Base-by-base conservation (phyloP, 108 stramenopile genomes). In the Pseudonitzschia multistriata region DNA sequence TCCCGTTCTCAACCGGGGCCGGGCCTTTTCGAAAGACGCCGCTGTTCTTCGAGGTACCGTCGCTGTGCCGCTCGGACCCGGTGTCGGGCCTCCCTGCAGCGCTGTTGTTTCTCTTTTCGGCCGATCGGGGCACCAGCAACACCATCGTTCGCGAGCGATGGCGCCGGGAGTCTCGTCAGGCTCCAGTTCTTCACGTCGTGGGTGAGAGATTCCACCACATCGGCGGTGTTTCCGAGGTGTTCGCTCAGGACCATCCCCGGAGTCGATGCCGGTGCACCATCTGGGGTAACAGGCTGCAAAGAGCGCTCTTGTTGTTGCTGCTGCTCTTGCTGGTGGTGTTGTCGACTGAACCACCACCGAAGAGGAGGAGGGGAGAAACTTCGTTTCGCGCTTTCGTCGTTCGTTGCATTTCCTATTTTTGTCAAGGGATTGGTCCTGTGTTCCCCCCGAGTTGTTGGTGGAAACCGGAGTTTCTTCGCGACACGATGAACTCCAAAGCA, bases 171-270 rank as follows among this genome's bases (percentile, higher is more conserved):
- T 59, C 57, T 11, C 13, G 57, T 59, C 0, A 59, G 57, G 34
- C 57, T 59, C 57, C 57, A 59, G 29, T 59, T 59, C 34, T 35
- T 35, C 27, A 59, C 33, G 34, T 59, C 57, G 29, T 59, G 57
- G 0, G 57, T 59, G 13, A 59, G 34, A 0, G 57, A 59, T 30
- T 59, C 57, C n/a, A 59, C 57, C 0, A 59, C 34, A 30, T 59
- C 57, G 33, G 57, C 33, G 1, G 57, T 59, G 7, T 19, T 59
- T 59, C 57, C 57, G 57, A 59, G 57, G n/a, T 59, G 57, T 59
- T 59, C 57, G 29, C 31, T 59, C 3, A 59, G 34, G 11, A 59
- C 31, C 57, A 59, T 59, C n/a, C 31, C 19, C n/a, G 33, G n/a
- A 59, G 19, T n/a, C n/a, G 1, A 33, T 36, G 50, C 24, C 24